Percentiles rank a stretch among this genome's conserved stretches.
These are phyloP conservation scores for Neurospora tetraspora DNA, from an alignment of 495 filamentous ascomycete genomes.

Conservation along the genomic window DNA sequence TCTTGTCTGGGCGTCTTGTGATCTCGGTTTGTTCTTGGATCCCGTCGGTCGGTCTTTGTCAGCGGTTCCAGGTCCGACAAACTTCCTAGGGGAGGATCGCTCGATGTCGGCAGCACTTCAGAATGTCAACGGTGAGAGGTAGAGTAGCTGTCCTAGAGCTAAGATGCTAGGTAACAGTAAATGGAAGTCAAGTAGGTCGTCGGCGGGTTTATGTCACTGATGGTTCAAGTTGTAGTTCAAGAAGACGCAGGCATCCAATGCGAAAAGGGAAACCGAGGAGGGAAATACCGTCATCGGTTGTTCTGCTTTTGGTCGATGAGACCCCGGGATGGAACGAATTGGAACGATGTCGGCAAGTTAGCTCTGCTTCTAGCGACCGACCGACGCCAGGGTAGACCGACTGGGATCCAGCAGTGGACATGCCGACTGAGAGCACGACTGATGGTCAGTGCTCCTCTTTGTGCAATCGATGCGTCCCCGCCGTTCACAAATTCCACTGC, in stretches of 20 bases:
- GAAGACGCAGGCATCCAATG: not conserved
- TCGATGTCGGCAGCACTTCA: not conserved
- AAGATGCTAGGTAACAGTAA: not conserved
- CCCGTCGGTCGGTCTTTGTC: not conserved
- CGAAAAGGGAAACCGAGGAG: not conserved
- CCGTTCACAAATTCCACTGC: too few species aligned
- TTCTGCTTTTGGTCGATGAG: not conserved
- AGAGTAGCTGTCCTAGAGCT: not conserved
- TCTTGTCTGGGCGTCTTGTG: too few species aligned
- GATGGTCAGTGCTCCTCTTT: not conserved
- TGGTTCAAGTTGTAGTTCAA: not conserved
- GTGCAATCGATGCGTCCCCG: too few species aligned
- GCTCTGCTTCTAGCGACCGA: not conserved
- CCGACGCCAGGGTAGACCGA: not conserved
- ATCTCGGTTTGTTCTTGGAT: not conserved
- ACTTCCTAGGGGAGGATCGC: not conserved
- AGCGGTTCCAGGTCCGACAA: not conserved
- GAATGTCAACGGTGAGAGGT: not conserved
- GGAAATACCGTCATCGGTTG: not conserved
- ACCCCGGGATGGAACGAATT: not conserved
- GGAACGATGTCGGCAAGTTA: not conserved
- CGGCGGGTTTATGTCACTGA: not conserved
- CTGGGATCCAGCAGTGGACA: not conserved
- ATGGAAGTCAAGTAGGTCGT: not conserved
- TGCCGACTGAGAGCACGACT: not conserved